These are phyloP conservation scores for Amylocarpus encephaloides DNA, from an alignment of 2,329 filamentous ascomycete species.

Conservation along the genomic window DNA sequence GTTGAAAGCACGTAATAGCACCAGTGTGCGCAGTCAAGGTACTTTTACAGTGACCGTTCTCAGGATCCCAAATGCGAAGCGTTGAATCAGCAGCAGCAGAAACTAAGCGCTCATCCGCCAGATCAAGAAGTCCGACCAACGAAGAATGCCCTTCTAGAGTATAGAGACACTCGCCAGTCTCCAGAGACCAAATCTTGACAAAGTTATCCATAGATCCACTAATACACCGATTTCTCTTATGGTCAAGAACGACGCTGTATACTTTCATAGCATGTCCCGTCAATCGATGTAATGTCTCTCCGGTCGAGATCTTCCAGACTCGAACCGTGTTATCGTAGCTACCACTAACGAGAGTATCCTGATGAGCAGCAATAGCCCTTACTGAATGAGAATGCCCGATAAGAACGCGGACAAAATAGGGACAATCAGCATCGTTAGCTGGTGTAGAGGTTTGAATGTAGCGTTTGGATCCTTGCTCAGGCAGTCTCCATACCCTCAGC, in stretches of 20 bases:
- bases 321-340: constrained; percentile 94
- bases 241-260: constrained; percentile 92
- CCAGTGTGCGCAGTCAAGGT: constrained; percentile 90
- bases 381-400: constrained; percentile 89
- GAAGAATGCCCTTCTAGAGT: constrained; percentile 90
- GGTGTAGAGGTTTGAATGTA: constrained; percentile 76
- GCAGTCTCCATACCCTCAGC: constrained; percentile 88
- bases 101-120: constrained; percentile 83
- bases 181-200: constrained; percentile 95
- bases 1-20: constrained; percentile 97
- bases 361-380: constrained; percentile 88
- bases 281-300: constrained; percentile 76
- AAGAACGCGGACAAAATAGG: constrained; percentile 86
- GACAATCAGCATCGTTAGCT: constrained; percentile 72
- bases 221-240: constrained; percentile 87
- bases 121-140: constrained; percentile 83
- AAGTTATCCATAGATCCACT: constrained; percentile 97
- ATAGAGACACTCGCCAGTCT: constrained; percentile 76
- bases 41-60: constrained; percentile 83
- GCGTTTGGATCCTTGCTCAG: constrained; percentile 67
- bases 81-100: constrained; percentile 95
- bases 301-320: constrained; percentile 96
- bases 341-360: constrained; percentile 92
- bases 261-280: constrained; percentile 89
- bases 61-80: constrained; percentile 92